Base-by-base conservation (phyloP, 345 rosid genomes). In the Eucalyptus pauciflora region DNA sequence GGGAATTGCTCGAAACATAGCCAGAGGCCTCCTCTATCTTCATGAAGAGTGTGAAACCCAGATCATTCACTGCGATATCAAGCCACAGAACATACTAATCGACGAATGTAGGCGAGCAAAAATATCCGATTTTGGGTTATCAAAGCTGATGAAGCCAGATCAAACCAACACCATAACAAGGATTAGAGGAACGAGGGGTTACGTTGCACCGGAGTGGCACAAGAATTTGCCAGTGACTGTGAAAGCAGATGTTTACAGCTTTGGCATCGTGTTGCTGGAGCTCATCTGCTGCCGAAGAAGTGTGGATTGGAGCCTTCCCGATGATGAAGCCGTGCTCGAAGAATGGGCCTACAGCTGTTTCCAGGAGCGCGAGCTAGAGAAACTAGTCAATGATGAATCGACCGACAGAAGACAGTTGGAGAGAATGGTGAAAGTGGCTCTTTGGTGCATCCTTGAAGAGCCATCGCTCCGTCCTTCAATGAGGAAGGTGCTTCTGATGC, bases 101-200 rank as follows among this genome's bases (percentile, higher is more conserved):
- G 90, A 92, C 25, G 90, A 92, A 62, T 13, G 64, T 25, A 69
- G 45, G 18, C 11, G 51, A 56, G 89, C 92, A 3, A 92, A 88
- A 88, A 89, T 93, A 41, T 87, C 92, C 1, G 92, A 93, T 67
- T 90, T 93, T 11, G 90, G 93, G 86, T 51, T 91, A 86, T 91
- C 93, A 33, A 91, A 92, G 89, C 67, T 91, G 87, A 31, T 90
- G 91, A 92, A 88, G 88, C 91, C 89, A 9, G 92, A 90, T 33
- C 90, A 91, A 79, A 90, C 92, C 48, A 89, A 86, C n/a, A 91
- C 93, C 7, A 88, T 87, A 50, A 91, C 93, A 1, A 48, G 51
- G 2, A 86, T 91, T 4, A 89, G 93, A 88, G 95, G 94, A 43
- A 92, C 92, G 7, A 89, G 88, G 60, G 94, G 94, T 17, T 93